Percentiles rank a stretch among this genome's conserved stretches.
These are phyloP conservation scores for Xylaria curta DNA, from an alignment of 495 filamentous ascomycete species.

Conservation along the genomic window DNA sequence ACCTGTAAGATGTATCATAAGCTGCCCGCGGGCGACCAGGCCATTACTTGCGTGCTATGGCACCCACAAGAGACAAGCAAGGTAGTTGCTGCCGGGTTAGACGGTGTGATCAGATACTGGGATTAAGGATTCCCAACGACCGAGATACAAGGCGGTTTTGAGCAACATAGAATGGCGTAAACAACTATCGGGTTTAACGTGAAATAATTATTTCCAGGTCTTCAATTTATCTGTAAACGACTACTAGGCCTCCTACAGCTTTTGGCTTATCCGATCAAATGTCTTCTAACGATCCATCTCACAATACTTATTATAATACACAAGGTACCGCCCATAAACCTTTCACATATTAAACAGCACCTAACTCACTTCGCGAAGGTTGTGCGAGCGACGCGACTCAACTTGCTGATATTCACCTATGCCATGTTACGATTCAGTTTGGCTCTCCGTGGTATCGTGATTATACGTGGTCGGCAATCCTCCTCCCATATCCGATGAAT, in stretches of 20 bases:
- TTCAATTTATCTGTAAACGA: neutral
- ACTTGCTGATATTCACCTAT: neutral
- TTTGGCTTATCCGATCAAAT: neutral
- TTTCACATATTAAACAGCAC: neutral
- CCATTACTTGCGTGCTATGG: slow-evolving; percentile 86
- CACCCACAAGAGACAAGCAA: slow-evolving; percentile 95
- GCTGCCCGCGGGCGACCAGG: slow-evolving; percentile 78
- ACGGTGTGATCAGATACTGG: slow-evolving; percentile 93
- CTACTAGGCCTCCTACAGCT: neutral
- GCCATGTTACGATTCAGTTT: neutral
- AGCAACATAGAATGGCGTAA: neutral
- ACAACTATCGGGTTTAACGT: neutral
- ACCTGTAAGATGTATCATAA: slow-evolving; percentile 98
- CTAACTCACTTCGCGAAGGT: slow-evolving; percentile 2
- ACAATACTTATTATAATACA: slow-evolving; percentile 1
- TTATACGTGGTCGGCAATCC: slow-evolving; percentile 13
- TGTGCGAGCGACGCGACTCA: neutral
- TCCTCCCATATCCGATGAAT: neutral
- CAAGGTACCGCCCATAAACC: slow-evolving; percentile 5
- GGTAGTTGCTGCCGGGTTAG: slow-evolving; percentile 87
- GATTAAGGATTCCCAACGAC: slow-evolving; percentile 64
- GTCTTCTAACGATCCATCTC: neutral
- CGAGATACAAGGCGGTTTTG: neutral
- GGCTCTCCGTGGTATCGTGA: slow-evolving; percentile 19
- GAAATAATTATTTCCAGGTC: neutral